A percentile compares a stretch with the other conserved stretches of the same genome.
These are phyloP conservation scores for Candida ipomoeae DNA, from an alignment of 805 yeast species.

Conservation along the genomic window DNA sequence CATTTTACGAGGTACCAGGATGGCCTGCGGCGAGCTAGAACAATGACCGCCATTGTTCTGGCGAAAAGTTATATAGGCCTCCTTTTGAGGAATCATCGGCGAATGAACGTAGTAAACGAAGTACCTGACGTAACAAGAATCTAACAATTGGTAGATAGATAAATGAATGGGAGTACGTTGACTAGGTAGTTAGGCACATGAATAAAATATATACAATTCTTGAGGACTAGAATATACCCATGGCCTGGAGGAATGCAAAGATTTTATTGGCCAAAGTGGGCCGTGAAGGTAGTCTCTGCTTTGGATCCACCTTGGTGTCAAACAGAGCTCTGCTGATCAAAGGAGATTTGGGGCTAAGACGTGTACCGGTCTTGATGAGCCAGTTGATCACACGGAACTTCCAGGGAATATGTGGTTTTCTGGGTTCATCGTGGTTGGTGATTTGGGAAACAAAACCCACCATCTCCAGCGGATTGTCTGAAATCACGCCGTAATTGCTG, in stretches of 20 bases:
- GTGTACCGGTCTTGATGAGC: slow-evolving; percentile 5
- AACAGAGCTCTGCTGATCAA: slow-evolving; percentile 5
- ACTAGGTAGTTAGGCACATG: no score
- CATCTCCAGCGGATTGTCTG: slow-evolving; percentile 31
- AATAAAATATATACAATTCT: no score
- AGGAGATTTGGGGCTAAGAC: neutral
- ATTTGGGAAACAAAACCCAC: neutral
- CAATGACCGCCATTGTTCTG: no score
- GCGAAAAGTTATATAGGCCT: no score
- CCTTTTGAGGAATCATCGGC: no score
- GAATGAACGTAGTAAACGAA: no score
- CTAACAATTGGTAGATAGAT: no score
- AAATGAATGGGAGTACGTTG: no score
- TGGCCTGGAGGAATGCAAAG: slow-evolving; percentile 16
- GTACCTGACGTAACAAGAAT: no score
- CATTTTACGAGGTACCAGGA: no score
- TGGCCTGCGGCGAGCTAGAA: no score
- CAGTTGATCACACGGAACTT: slow-evolving; percentile 4
- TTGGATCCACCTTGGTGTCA: slow-evolving; percentile 11
- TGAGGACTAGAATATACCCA: slow-evolving; percentile 11
- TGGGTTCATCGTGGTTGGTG: no score
- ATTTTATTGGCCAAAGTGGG: slow-evolving; percentile 8
- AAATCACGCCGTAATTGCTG: slow-evolving; percentile 32
- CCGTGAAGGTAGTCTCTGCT: slow-evolving; percentile 5
- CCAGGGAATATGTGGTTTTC: slow-evolving; percentile 1